Base-by-base conservation (phyloP, 2,329 filamentous ascomycete species). In the Bimuria novae-zelandiae region DNA sequence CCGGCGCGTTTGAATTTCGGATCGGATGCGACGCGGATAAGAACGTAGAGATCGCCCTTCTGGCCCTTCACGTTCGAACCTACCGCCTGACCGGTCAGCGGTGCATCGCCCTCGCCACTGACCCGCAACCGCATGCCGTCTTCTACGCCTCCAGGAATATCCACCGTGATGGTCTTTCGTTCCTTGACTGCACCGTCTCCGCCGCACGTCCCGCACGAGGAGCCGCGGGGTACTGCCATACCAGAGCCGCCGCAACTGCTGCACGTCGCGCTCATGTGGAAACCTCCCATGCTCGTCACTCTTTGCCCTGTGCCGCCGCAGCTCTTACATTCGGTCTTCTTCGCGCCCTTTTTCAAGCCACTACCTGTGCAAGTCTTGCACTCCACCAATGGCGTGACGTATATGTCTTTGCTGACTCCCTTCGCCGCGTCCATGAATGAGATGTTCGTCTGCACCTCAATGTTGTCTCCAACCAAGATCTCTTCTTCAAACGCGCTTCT, bases 401-500 rank as follows among this genome's bases (percentile, higher is more conserved):
- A 85, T 53, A 99, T 90, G n/a, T 92, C 89, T 76, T 96, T 95
- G 68, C 81, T 87, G 7, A 89, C 88, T 30, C 94, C 94, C 75
- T 95, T 96, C 8, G 94, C 94, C 6, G 94, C 91, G 70, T 99
- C 94, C 86, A 94, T 89, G 75, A 99, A 99, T 0, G 89, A 92
- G 63, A 99, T 93, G 71, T 85, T 94, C 44, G 90, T 87, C 75
- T 96, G 91, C 21, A 97, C 89, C 73, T 97, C 93, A 66, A 99
- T 96, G 72, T 96, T 92, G 59, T 97, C 92, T 55, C 94, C 94
- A n/a, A 96, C 88, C 62, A 96, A 72, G 17, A 95, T 85, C 63
- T 88, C 82, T 71, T 96, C 88, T 65, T 91, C 84, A 69, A 94
- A 94, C 10, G 89, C 88, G 49, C 82, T 86, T 32, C 83, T 80